Conservation (phyloP, 116 monocot species). For the Iris pallida region DNA sequence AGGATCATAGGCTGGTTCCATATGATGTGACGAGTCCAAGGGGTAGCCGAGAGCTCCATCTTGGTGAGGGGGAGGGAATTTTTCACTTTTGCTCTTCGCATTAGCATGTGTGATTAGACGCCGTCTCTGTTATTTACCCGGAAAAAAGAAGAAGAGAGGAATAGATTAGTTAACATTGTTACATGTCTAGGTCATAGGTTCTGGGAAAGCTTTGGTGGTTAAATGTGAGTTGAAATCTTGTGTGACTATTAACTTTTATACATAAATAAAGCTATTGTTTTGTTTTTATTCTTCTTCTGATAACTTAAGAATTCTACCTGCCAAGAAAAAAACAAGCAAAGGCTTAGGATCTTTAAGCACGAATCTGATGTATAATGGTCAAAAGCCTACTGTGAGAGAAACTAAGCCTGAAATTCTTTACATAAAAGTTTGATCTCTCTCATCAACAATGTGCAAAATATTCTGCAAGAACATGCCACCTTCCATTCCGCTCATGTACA, state of each 20-base stretch:
- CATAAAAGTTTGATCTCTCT: no score
- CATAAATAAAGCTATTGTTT: neutral
- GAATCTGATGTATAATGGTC: no score
- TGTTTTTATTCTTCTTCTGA: no score
- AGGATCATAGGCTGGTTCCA: constrained; percentile 31
- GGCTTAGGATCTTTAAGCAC: no score
- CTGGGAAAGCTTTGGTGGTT: neutral
- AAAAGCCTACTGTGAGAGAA: no score
- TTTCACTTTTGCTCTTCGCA: constrained; percentile 58
- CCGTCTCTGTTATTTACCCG: constrained; percentile 27
- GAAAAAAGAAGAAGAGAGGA: neutral
- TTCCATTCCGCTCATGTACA: no score
- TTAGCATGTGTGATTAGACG: constrained; percentile 47
- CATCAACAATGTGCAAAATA: no score
- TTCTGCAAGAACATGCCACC: no score
- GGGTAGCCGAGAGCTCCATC: constrained; percentile 41
- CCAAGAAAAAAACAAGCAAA: no score
- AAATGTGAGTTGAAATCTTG: neutral
- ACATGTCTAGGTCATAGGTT: neutral
- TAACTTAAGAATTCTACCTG: no score
- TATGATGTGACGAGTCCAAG: constrained; percentile 38
- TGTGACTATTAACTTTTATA: neutral
- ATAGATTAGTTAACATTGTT: neutral
- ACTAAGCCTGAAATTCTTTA: no score
- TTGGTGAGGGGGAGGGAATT: constrained; percentile 56